These are phyloP conservation scores for Elongisporangium prolatum DNA, from an alignment of 352 stramenopile genomes.

Conservation along the genomic window DNA sequence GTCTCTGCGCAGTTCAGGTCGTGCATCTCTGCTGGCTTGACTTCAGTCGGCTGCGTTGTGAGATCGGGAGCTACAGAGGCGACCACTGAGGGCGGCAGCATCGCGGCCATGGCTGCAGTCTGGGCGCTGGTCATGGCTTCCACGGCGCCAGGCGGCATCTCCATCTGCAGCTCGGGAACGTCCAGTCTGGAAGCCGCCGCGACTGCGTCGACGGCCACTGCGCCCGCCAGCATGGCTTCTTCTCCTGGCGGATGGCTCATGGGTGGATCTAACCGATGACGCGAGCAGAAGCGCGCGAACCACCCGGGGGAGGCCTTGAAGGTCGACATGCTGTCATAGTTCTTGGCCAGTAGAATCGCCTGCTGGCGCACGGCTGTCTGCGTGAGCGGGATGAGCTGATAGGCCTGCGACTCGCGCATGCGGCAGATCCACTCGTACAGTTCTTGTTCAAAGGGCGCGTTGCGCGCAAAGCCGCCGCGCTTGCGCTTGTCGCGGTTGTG, in stretches of 20 bases:
- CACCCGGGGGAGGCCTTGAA: slow-evolving; percentile 86
- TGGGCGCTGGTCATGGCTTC: slow-evolving; percentile 4
- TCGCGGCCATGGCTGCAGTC: slow-evolving; percentile 1
- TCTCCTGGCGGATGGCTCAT: slow-evolving; percentile 24
- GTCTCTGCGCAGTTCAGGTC: slow-evolving; percentile 31
- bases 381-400: slow-evolving; percentile 81
- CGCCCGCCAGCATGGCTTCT: slow-evolving; percentile 25
- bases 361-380: slow-evolving; percentile 82
- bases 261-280: slow-evolving; percentile 71
- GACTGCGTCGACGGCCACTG: slow-evolving; percentile 13
- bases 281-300: slow-evolving; percentile 86
- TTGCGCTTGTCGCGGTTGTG: slow-evolving; percentile 86
- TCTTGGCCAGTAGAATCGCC: slow-evolving; percentile 78
- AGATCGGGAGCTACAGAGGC: slow-evolving; percentile 2
- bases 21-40: slow-evolving; percentile 8
- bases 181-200: slow-evolving; percentile 13
- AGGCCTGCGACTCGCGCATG: slow-evolving; percentile 77
- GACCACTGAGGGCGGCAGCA: slow-evolving; percentile 1
- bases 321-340: slow-evolving; percentile 78
- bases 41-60: neutral
- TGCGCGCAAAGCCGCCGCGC: slow-evolving; percentile 76
- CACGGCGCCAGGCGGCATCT: neutral
- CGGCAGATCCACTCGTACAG: slow-evolving; percentile 84
- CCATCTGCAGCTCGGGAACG: slow-evolving; percentile 7
- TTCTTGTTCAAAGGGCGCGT: slow-evolving; percentile 82